phyloP scores from a whole-genome alignment of 2,329 filamentous ascomycete genomes.

The Pseudocercospora eumusae region DNA sequence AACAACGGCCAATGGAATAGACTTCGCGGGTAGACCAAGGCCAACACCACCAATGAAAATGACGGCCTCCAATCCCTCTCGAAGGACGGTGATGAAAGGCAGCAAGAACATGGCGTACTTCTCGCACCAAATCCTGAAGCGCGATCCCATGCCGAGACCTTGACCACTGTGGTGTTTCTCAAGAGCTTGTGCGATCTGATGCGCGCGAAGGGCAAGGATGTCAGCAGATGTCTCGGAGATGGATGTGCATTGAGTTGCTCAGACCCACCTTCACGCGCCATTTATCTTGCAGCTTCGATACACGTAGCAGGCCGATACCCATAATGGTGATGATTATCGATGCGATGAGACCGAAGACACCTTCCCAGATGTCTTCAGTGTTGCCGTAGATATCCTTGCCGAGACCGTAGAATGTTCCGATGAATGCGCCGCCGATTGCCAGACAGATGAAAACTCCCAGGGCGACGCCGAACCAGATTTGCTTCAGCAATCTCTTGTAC shows the following conservation, averaged over 20 bases:
- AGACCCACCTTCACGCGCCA: conserved; percentile 57
- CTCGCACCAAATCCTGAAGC: conserved; percentile 66
- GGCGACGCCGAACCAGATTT: conserved; percentile 69
- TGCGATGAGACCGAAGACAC: conserved; percentile 73
- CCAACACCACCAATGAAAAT: conserved; percentile 85
- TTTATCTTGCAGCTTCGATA: conserved; percentile 81
- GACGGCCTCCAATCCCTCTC: conserved; percentile 83
- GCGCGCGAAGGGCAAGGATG: neutral
- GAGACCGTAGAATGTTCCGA: conserved; percentile 71
- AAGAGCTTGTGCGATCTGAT: conserved; percentile 72
- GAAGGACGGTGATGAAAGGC: conserved; percentile 83
- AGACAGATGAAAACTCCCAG: conserved; percentile 66
- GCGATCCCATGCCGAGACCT: conserved; percentile 43
- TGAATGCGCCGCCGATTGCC: conserved; percentile 65
- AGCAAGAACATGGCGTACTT: conserved; percentile 85
- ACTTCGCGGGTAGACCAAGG: conserved; percentile 70
- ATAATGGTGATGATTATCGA: conserved; percentile 78
- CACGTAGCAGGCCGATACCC: conserved; percentile 75
- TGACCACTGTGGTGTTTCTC: conserved; percentile 53
- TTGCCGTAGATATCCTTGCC: conserved; percentile 66
- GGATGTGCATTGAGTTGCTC: neutral
- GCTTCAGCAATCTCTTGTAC: conserved; percentile 57
- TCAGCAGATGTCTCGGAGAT: neutral
- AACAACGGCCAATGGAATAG: conserved; percentile 76
- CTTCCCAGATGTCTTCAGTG: conserved; percentile 79